These are phyloP conservation scores for Neonectria coccinea DNA, from an alignment of 2,329 filamentous ascomycete species.

Conservation along the genomic window DNA sequence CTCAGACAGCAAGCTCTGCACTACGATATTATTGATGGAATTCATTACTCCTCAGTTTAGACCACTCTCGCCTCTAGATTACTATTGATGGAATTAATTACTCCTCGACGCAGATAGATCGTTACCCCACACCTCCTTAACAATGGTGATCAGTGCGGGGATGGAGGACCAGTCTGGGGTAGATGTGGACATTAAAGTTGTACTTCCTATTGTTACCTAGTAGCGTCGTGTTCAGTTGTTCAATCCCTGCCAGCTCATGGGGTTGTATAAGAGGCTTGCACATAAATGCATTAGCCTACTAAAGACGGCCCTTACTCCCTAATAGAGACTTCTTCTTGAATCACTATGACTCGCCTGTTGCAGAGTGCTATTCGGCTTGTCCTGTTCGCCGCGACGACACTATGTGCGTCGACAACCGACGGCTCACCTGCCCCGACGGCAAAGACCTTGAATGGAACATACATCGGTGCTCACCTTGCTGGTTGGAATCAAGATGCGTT, in stretches of 20 bases:
- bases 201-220: not conserved
- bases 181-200: not conserved
- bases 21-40: not conserved
- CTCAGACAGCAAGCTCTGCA: not conserved
- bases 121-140: not conserved
- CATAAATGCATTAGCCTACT: not conserved
- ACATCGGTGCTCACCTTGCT: constrained; percentile 47
- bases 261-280: not conserved
- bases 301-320: not conserved
- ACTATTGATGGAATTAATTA: constrained; percentile 25
- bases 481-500: constrained; percentile 55
- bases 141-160: constrained; percentile 1
- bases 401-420: constrained; percentile 2
- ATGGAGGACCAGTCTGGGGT: not conserved
- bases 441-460: constrained; percentile 43
- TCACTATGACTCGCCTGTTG: not conserved
- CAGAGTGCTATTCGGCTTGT: not conserved
- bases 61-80: not conserved
- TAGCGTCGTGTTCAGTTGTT: not conserved
- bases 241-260: not conserved
- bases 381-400: not conserved
- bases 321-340: not conserved
- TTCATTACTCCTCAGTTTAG: not conserved
- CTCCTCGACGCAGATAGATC: constrained; percentile 5
- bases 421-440: constrained; percentile 31